Evolutionary conservation across 495 filamentous ascomycete species (phyloP), one percentile per base, ranked within the genome.

Genomic region (Hamigera avellanea): DNA sequence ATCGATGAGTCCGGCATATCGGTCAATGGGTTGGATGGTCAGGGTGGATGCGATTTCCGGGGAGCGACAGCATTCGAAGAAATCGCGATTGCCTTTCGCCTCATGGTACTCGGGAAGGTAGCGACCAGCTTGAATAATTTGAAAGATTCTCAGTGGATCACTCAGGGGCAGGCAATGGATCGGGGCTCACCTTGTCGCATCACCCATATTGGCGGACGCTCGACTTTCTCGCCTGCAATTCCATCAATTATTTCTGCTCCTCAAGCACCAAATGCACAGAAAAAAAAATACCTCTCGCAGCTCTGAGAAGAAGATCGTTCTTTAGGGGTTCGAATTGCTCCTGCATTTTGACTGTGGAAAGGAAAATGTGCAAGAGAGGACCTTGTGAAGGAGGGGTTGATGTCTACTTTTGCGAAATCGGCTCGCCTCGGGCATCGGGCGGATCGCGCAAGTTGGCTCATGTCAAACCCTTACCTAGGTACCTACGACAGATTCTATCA

Each of bases 31-130:
- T 55, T 96, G 91, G 18, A 98, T 65, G 1, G 91, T 98, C 40
- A 98, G 61, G 14, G 79, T 86, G 4, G 84, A 95, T 34, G 93
- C 81, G 40, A 95, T 73, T 64, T 95, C 88, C 36, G 93, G 87
- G 49, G 76, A 70, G 17, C 91, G 86, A 57, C 91, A 98, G 73
- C 88, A 93, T 56, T 81, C 83, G 70, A 98, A 98, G 69, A 98
- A 98, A 61, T 98, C 93, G 37, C 77, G 73, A 33, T 52, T 66
- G 32, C 78, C 87, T 69, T 98, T 98, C 26, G 79, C 86, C 67
- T 89, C 69, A 51, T 98, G 89, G 60, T 98, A 98, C 57, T 98
- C 91, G 33, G 91, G 91, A 32, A 98, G 85, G 57, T 98, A 96
- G 50, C 91, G 81, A 41, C 91, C 91, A 53, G 91, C 91, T 94